Evolutionary conservation across 2,329 filamentous ascomycete species (phyloP).

Genomic region (Pseudogymnoascus sp.): DNA sequence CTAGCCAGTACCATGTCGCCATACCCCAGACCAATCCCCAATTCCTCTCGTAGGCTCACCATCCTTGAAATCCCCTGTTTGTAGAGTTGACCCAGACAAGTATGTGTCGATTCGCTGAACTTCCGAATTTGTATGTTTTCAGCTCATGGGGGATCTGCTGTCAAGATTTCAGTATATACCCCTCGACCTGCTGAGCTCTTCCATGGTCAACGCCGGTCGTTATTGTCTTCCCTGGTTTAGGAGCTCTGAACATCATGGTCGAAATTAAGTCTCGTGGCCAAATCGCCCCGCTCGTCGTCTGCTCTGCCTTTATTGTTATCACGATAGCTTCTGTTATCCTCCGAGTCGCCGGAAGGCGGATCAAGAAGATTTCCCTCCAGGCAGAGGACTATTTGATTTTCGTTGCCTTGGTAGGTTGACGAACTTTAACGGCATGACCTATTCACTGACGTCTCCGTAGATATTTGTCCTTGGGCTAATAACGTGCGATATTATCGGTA

Average conservation of each 20-base stretch:
- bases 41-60: not conserved
- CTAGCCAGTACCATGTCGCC: not conserved
- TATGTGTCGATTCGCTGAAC: not conserved
- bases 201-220: not conserved
- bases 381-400: conserved; percentile 34
- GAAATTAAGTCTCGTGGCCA: not conserved
- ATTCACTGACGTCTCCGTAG: not conserved
- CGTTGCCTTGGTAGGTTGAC: conserved; percentile 20
- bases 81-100: not conserved
- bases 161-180: not conserved
- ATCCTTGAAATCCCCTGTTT: not conserved
- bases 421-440: not conserved
- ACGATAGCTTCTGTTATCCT: not conserved
- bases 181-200: not conserved
- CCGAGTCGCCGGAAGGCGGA: not conserved
- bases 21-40: not conserved
- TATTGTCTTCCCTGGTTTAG: not conserved
- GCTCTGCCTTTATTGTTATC: not conserved
- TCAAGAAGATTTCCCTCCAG: conserved; percentile 19
- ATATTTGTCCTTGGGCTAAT: not conserved
- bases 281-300: conserved; percentile 1
- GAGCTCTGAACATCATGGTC: not conserved
- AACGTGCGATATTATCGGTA: not conserved
- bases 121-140: not conserved
- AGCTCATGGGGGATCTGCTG: not conserved